phyloP scores from a whole-genome alignment of 768 basidiomycete species.

The Hypholoma fasciculare region DNA sequence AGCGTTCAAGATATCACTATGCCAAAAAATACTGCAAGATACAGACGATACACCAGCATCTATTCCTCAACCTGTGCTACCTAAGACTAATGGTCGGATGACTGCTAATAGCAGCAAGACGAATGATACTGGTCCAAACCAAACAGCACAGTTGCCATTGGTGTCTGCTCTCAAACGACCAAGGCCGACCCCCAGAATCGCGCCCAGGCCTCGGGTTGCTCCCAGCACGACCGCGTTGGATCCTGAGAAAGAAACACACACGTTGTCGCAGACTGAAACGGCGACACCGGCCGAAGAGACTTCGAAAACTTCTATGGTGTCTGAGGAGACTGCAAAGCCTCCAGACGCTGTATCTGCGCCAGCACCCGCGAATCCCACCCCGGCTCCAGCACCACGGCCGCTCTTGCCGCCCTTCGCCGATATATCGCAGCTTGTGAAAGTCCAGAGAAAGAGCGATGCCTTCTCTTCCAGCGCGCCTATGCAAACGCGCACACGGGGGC shows the following conservation, averaged over 20 bases:
- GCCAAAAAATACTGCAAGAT: conserved; percentile 31
- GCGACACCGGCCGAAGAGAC: neutral
- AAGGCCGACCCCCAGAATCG: neutral
- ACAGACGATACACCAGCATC: neutral
- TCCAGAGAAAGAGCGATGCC: neutral
- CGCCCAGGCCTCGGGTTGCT: conserved; percentile 1
- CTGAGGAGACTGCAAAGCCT: neutral
- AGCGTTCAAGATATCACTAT: conserved; percentile 43
- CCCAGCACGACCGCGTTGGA: neutral
- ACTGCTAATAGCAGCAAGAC: neutral
- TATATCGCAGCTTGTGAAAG: neutral
- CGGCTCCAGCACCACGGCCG: neutral
- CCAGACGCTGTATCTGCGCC: neutral
- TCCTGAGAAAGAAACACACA: neutral
- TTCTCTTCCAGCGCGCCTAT: neutral
- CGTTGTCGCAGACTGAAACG: neutral
- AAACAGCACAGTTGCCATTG: neutral
- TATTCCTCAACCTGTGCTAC: neutral
- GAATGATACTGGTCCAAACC: neutral
- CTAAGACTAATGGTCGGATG: neutral
- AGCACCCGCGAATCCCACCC: neutral
- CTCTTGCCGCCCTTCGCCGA: conserved; percentile 2
- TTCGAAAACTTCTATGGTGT: neutral
- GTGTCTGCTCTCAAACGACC: conserved; percentile 5
- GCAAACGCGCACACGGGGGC: neutral